A percentile compares a stretch with the other conserved stretches of the same genome.
Evolutionary conservation across 2,329 filamentous ascomycete genomes (phyloP).

Genomic region (Colletotrichum tabaci): DNA sequence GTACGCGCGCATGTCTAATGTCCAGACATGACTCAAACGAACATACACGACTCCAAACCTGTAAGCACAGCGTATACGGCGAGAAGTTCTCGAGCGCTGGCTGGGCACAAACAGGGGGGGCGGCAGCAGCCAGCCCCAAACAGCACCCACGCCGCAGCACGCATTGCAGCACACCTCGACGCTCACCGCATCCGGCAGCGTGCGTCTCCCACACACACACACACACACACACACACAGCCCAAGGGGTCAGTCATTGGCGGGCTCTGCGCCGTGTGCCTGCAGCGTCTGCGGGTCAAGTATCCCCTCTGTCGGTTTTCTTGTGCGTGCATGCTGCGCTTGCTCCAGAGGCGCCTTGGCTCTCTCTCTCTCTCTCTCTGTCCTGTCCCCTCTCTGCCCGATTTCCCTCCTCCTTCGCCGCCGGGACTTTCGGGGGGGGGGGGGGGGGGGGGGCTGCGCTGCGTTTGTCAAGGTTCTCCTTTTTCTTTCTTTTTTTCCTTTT

Average conservation of each 20-base stretch:
- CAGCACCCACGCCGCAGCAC: slow-evolving; percentile 25
- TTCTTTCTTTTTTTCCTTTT: too few species aligned
- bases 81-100: background rate
- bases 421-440: too few species aligned
- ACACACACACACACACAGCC: slow-evolving; percentile 1
- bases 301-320: slow-evolving; percentile 39
- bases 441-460: too few species aligned
- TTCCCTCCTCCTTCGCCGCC: too few species aligned
- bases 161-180: slow-evolving; percentile 1
- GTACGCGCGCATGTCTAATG: slow-evolving; percentile 15
- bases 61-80: too few species aligned
- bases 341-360: slow-evolving; percentile 11
- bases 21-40: slow-evolving; percentile 35
- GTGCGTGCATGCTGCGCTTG: slow-evolving; percentile 9
- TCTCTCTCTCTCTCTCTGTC: too few species aligned
- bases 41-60: background rate
- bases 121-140: background rate
- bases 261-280: slow-evolving; percentile 30
- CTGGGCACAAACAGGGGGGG: background rate
- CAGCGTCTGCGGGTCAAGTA: slow-evolving; percentile 31
- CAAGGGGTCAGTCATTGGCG: slow-evolving; percentile 25
- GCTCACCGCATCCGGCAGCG: slow-evolving; percentile 34
- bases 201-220: slow-evolving; percentile 5
- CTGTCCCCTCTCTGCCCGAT: too few species aligned
- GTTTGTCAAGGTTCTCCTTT: too few species aligned